These are phyloP conservation scores for Gypsophila paniculata DNA, from an alignment of 179 eudicot genomes.

Conservation along the genomic window DNA sequence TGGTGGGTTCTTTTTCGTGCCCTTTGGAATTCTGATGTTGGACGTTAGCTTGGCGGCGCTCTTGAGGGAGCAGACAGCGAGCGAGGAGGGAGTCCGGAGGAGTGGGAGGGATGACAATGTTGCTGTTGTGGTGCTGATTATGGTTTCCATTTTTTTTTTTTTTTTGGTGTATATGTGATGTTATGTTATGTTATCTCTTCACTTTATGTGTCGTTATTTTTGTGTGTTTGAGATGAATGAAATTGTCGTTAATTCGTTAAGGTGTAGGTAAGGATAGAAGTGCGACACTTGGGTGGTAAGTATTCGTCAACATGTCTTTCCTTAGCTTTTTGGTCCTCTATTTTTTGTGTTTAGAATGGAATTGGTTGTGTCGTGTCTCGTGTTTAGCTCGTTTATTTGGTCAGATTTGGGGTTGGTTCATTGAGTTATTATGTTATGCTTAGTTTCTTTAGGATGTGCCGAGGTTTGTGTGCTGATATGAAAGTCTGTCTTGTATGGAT, in stretches of 20 bases:
- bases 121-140: slow-evolving; percentile 23
- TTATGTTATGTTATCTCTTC: neutral
- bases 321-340: neutral
- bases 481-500: no score
- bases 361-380: no score
- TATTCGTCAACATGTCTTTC: neutral
- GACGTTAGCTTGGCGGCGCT: slow-evolving; percentile 11
- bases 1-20: no score
- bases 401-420: no score
- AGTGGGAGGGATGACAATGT: slow-evolving; percentile 8
- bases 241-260: neutral
- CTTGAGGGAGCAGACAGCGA: slow-evolving; percentile 27
- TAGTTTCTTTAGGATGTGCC: no score
- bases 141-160: slow-evolving; percentile 21
- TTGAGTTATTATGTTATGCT: no score
- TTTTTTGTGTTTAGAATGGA: no score
- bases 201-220: neutral
- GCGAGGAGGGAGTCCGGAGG: slow-evolving; percentile 15
- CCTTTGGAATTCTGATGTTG: neutral
- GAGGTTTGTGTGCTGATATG: no score
- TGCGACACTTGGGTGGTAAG: neutral
- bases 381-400: no score
- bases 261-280: neutral
- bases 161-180: no score
- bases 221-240: neutral